These are phyloP conservation scores for Bryopsis sp. DNA, from an alignment of 139 green algal species.

Conservation along the genomic window DNA sequence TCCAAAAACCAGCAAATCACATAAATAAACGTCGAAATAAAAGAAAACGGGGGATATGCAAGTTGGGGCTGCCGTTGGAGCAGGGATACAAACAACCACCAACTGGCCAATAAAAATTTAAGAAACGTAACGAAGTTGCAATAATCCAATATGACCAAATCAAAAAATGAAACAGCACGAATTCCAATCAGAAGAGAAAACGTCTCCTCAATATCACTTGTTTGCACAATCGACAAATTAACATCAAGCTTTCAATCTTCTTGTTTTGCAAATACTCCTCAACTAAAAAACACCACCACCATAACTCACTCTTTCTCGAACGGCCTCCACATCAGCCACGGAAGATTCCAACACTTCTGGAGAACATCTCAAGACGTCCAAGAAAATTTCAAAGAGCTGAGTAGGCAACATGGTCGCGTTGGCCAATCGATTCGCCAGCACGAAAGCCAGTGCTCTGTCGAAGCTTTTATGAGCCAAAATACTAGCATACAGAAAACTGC, in stretches of 20 bases:
- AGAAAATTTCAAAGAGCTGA: conserved; percentile 85
- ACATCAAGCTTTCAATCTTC: neutral
- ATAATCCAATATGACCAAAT: too few species aligned
- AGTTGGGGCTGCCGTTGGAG: too few species aligned
- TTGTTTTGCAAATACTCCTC: neutral
- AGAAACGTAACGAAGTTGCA: too few species aligned
- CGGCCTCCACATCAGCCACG: conserved; percentile 55
- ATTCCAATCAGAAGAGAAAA: too few species aligned
- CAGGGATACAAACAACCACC: too few species aligned
- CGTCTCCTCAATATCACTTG: too few species aligned
- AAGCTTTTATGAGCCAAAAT: conserved; percentile 84
- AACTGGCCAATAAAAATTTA: too few species aligned
- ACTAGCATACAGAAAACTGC: conserved; percentile 84
- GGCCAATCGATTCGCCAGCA: conserved; percentile 90
- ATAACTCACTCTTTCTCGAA: conserved; percentile 42
- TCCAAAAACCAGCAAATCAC: neutral
- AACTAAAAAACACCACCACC: neutral
- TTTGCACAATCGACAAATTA: too few species aligned
- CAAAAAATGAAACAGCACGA: too few species aligned
- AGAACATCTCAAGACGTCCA: conserved; percentile 44
- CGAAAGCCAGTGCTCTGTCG: conserved; percentile 72
- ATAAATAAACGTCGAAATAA: too few species aligned
- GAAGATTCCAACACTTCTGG: conserved; percentile 36
- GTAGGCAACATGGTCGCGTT: conserved; percentile 81
- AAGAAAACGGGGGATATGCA: neutral